Evolutionary conservation across 2,329 filamentous ascomycete species (phyloP), one percentile per base, ranked within the genome.

Genomic region (Hymenoscyphus scutula): DNA sequence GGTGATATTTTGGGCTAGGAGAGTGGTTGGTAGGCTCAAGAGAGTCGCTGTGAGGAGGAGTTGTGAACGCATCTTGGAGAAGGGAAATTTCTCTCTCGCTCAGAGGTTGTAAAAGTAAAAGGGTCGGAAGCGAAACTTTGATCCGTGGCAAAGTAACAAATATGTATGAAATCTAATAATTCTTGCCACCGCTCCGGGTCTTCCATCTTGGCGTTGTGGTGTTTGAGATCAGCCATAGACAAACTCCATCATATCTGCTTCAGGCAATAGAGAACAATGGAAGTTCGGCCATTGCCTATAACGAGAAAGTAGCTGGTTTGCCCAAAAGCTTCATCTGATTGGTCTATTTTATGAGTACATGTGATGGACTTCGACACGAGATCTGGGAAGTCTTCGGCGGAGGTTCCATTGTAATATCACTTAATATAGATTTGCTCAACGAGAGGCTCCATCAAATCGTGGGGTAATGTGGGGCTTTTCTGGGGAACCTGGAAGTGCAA

Each of bases 1-100:
- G n/a, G 64, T 60, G 8, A 63, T 48, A 34, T 63, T 60, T 45
- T 37, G 38, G 2, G 58, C 55, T 1, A 54, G 25, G 7, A 58
- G 15, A 15, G 37, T 13, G 2, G 10, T 25, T 29, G 51, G 23
- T 1, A 64, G 51, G 48, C 55, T 34, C 34, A 64, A 29, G n/a
- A 64, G 56, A 29, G 51, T 56, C 27, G 56, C 19, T 13, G 56
- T n/a, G 15, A 59, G 27, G 13, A 59, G 8, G 2, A 34, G 13
- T 13, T 59, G 37, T 5, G n/a, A 15, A 29, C 30, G 54, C 53
- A 57, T 61, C 27, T 6, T 53, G 11, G 5, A 10, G 17, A 5
- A 51, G 5, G 13, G 2, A 6, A 11, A 5, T 51, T 3, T 51
- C 10, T 3, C n/a, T 51, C 19, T n/a, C n/a, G n/a, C n/a, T n/a